Conservation (phyloP, 1,284 basidiomycete species). For the Microbotryum scabiosae region DNA sequence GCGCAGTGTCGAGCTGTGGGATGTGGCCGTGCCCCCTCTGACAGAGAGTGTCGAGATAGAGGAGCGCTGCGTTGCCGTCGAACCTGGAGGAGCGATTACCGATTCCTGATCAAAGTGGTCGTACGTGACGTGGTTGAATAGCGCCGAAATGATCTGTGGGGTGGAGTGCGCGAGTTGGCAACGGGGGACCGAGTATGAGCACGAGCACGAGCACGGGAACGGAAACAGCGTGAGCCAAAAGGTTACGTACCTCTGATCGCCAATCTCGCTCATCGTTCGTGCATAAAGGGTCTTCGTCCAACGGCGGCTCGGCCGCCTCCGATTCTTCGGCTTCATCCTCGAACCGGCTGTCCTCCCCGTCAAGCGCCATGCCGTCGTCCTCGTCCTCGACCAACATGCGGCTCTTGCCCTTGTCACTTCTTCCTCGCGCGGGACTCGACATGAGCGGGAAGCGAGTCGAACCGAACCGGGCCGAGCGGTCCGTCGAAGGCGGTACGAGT, state of each 20-base stretch:
- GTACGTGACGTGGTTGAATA: conserved; percentile 21
- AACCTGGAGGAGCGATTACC: not conserved
- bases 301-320: no score
- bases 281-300: not conserved
- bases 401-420: not conserved
- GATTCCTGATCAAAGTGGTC: not conserved
- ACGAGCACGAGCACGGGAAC: no score
- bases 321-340: not conserved
- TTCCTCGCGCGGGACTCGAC: not conserved
- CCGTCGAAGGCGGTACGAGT: not conserved
- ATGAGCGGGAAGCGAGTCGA: conserved; percentile 4
- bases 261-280: no score
- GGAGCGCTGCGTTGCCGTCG: not conserved
- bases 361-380: not conserved
- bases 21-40: not conserved
- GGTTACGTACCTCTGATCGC: no score
- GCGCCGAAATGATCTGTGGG: conserved; percentile 9
- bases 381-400: not conserved
- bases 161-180: not conserved
- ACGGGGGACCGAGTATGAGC: not conserved
- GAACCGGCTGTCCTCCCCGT: not conserved
- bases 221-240: no score
- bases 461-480: not conserved
- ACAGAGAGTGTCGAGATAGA: not conserved
- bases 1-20: not conserved